phyloP scores from a whole-genome alignment of 306 rosid species.

The Benincasa hispida region DNA sequence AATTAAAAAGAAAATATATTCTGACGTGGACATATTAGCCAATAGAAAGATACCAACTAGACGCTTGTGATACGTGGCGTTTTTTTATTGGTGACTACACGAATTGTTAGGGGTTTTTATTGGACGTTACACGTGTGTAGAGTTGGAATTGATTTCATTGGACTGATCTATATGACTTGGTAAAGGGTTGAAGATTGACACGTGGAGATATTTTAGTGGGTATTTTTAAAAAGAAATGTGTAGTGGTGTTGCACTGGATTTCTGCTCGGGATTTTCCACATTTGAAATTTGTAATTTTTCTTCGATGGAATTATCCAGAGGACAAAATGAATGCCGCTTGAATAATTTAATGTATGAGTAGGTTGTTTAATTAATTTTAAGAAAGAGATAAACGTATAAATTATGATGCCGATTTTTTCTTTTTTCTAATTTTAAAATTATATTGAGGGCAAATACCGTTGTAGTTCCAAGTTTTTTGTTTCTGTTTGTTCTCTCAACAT shows the following conservation, averaged over 20 bases:
- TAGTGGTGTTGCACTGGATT: neutral
- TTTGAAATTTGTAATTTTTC: neutral
- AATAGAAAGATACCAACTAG: neutral
- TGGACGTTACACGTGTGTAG: neutral
- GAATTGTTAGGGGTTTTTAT: conserved; percentile 3
- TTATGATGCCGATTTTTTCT: neutral
- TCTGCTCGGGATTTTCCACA: neutral
- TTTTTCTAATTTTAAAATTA: neutral
- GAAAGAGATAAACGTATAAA: neutral
- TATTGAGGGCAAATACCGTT: neutral
- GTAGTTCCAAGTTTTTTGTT: no score
- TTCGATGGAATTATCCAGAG: neutral
- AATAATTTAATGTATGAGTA: neutral
- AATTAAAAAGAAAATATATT: neutral
- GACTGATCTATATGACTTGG: neutral
- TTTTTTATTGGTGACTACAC: neutral
- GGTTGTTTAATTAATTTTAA: neutral
- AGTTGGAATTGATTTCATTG: neutral
- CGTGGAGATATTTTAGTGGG: neutral
- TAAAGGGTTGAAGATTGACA: neutral
- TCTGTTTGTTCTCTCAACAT: no score
- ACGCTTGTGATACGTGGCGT: neutral
- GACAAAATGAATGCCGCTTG: conserved; percentile 1
- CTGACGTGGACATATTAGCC: neutral
- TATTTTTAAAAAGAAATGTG: neutral